Evolutionary conservation across 129 eudicot species (phyloP), one percentile per base, ranked within the genome.

Genomic region (Glebionis coronaria): DNA sequence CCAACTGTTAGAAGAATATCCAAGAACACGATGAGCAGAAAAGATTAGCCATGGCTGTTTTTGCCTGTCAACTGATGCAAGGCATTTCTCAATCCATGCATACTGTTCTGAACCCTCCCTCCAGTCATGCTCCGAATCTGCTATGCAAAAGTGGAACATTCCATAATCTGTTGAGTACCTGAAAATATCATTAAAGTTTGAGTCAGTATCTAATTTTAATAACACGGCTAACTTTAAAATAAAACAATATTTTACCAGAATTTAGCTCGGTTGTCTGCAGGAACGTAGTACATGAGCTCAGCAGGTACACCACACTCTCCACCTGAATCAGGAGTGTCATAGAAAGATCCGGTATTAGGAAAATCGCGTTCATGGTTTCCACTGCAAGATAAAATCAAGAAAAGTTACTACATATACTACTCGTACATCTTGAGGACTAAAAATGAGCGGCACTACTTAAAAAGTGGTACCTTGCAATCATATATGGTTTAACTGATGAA

Each of bases 1-100:
- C 57, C 51, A 74, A 13, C 14, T 55, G 8, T 57, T 68, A 6
- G 88, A 84, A 52, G 95, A 88, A 52, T 88, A 88, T 1, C 95
- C 95, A 3, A 88, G 81, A 8, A 88, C 91, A 2, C 91, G 84
- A 28, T 88, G 95, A 11, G 95, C 88, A 44, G 84, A 54, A 54
- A 88, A 88, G 28, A 88, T 84, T 1, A 88, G 76, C 95, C 95
- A 88, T 3, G 95, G 95, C 18, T 88, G 95, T 58, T 82, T 88
- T 67, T 80, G 83, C 62, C 88, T 65, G 53, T 87, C 90, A 1
- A 70, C 96, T 4, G 88, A 82, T 56, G 88, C 91, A 5, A 88
- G 56, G 47, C 91, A 84, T 65, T 82, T 75, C 63, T 88, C 88
- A 5, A 88, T 74, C 79, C 86, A 85, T 54, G 71, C 64, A 44